Base-by-base conservation (phyloP, 164 flowering plant genomes). In the Magnolia officinalis region DNA sequence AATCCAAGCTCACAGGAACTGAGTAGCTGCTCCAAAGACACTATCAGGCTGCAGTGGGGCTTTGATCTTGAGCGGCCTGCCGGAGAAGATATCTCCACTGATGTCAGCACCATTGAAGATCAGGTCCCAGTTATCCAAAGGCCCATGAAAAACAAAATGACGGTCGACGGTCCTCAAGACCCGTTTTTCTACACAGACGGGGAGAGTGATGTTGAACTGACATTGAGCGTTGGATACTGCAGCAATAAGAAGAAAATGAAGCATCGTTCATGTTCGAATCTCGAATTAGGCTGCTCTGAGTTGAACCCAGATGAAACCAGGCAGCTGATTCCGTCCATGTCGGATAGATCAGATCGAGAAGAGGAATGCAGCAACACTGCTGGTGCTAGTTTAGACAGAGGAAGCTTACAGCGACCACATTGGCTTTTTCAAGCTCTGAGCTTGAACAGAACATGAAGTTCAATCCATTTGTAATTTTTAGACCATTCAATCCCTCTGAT, bases 341-440 rank as follows among this genome's bases (percentile, higher is more conserved):
- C 82, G 0, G 74, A 78, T 2, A 82, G 78, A 73, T 75, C 79
- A 29, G 87, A 85, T 23, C 72, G 74, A 77, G 85, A 76, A 79
- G 85, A 78, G 23, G 85, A 81, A 58, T 73, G 79, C 78, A 82
- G 83, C 51, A 80, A 76, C 4, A 76, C 76, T 1, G 71, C 73
- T 52, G 82, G 83, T 74, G 75, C 85, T 19, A 73, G 84, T 24
- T 83, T 80, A 11, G 83, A 84, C 70, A 83, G 79, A 59, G 90
- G 85, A 58, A 84, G 81, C 71, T 77, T 77, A 70, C 85, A 85
- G 78, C 74, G 76, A 67, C 88, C 92, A 8, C 88, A 84, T 79
- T 89, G 93, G 92, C 86, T 89, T 71, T 79, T 89, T 58, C 89
- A 81, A 73, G 82, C 85, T 64, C 78, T 87, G 59, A 88, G 86